Evolutionary conservation across 2,329 filamentous ascomycete genomes (phyloP).

Genomic region (Westerdykella sp.): DNA sequence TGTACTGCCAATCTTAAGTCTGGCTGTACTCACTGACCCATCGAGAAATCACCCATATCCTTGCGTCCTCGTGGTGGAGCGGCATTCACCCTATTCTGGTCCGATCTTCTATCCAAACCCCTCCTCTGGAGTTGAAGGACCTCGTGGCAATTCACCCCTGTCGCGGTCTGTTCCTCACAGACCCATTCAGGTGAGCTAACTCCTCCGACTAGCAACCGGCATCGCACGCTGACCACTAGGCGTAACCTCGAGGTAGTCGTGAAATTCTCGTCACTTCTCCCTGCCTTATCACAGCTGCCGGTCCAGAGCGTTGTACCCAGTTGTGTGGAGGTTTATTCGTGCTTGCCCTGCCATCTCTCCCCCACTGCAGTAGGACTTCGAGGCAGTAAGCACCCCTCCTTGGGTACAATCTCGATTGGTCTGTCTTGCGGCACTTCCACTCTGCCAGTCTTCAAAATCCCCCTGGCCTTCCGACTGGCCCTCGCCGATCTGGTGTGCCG

Average conservation of each 20-base stretch:
- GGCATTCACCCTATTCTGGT: no score
- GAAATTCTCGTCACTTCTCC: constrained; percentile 5
- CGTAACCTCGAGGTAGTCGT: constrained; percentile 22
- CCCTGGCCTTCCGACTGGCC: constrained; percentile 15
- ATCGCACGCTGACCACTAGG: constrained; percentile 22
- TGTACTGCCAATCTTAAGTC: no score
- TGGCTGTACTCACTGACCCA: no score
- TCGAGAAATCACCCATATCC: no score
- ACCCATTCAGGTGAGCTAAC: constrained; percentile 13
- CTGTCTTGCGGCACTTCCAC: constrained; percentile 2
- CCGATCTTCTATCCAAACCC: no score
- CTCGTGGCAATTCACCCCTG: no score
- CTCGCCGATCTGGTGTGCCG: constrained; percentile 13
- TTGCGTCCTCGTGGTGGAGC: no score
- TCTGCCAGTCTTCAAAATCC: constrained; percentile 7
- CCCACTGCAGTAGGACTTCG: constrained; percentile 15
- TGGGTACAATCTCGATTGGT: constrained; percentile 1
- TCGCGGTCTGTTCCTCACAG: constrained; percentile 11
- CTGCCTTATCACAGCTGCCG: constrained; percentile 4
- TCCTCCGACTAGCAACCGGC: constrained; percentile 14
- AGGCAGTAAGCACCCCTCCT: constrained; percentile 8
- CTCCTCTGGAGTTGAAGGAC: no score
- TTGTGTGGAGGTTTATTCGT: constrained; percentile 5
- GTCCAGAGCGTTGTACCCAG: no score
- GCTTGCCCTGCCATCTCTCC: constrained; percentile 13